Conservation (phyloP, 768 basidiomycete species). For the Leucocoprinus leucothites region DNA sequence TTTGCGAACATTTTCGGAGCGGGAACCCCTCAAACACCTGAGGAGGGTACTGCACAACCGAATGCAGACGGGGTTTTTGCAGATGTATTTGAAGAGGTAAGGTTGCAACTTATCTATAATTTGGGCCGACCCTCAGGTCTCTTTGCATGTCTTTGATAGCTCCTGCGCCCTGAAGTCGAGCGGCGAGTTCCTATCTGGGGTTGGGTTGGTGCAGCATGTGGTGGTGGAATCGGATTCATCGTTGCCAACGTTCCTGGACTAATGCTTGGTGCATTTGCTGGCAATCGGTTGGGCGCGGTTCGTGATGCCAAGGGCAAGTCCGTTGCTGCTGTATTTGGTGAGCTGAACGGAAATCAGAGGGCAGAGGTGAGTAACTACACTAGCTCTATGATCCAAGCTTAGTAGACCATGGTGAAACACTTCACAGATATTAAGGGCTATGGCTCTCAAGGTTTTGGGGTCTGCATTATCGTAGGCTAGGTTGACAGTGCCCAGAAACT, state of each 20-base stretch:
- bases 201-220: conserved; percentile 69
- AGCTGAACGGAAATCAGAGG: conserved; percentile 75
- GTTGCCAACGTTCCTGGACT: conserved; percentile 82
- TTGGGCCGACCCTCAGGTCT: neutral
- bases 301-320: conserved; percentile 94
- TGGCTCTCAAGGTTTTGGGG: conserved; percentile 82
- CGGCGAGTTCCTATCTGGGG: conserved; percentile 71
- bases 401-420: neutral
- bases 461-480: conserved; percentile 38
- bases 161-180: conserved; percentile 81
- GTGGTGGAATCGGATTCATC: conserved; percentile 62
- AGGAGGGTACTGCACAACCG: conserved; percentile 45
- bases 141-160: conserved; percentile 32
- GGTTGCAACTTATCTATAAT: conserved; percentile 13
- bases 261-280: conserved; percentile 82
- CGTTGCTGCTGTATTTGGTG: conserved; percentile 83
- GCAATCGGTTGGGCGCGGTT: conserved; percentile 87
- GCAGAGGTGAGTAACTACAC: conserved; percentile 62
- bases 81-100: conserved; percentile 89
- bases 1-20: conserved; percentile 72
- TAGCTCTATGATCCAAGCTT: neutral
- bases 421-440: conserved; percentile 68
- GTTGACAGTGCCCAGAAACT: too few species aligned
- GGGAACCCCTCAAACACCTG: conserved; percentile 27
- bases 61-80: conserved; percentile 82